Evolutionary conservation across 306 rosid species (phyloP).

Genomic region (Citrullus colocynthis): DNA sequence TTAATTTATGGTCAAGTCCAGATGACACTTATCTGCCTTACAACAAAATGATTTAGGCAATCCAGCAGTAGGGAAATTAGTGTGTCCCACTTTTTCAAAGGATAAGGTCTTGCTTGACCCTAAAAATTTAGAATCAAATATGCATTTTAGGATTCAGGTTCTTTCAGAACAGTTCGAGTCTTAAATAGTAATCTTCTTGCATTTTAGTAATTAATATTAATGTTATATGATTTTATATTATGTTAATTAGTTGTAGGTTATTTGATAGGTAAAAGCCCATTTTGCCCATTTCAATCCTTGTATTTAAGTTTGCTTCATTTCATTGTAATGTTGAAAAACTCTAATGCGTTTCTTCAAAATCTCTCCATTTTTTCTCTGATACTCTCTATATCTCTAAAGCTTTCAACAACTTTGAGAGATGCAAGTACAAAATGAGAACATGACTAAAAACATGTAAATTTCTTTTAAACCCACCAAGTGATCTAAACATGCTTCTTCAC

Average conservation of each 20-base stretch:
- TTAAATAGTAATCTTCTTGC: too few relatives aligned
- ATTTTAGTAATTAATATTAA: too few relatives aligned
- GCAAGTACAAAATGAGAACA: not conserved
- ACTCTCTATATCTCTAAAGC: too few relatives aligned
- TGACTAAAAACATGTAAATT: not conserved
- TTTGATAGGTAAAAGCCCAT: too few relatives aligned
- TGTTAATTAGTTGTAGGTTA: too few relatives aligned
- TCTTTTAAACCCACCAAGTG: not conserved
- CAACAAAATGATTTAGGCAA: not conserved
- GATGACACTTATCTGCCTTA: not conserved
- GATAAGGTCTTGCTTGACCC: not conserved
- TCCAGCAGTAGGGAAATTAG: not conserved
- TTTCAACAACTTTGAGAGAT: not conserved
- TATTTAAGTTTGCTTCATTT: too few relatives aligned
- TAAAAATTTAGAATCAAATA: not conserved
- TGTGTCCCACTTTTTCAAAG: not conserved
- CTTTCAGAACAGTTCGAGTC: not conserved
- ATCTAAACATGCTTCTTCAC: not conserved
- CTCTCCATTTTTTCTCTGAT: too few relatives aligned
- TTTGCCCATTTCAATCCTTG: too few relatives aligned
- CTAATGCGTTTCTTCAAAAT: too few relatives aligned
- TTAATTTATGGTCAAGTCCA: not conserved
- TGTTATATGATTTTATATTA: too few relatives aligned
- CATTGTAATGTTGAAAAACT: too few relatives aligned
- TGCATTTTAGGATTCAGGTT: not conserved